Evolutionary conservation across 2,329 filamentous ascomycete genomes (phyloP).

Genomic region (Fusarium pilosicola): DNA sequence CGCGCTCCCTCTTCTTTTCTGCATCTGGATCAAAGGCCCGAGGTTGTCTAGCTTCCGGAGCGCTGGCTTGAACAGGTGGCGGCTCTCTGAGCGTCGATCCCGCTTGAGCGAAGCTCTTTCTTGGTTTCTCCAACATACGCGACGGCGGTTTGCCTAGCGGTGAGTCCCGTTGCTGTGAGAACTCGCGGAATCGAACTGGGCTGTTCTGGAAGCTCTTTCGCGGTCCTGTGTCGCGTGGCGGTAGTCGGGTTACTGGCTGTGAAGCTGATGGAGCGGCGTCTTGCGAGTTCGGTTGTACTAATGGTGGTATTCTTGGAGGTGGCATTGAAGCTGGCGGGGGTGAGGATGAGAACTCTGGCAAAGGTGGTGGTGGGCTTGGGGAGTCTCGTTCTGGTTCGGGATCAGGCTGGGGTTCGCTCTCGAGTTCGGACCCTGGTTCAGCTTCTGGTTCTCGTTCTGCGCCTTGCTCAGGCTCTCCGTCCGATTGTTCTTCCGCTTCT

Average conservation of each 20-base stretch:
- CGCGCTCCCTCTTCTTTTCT: constrained; percentile 62
- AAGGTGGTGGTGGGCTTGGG: neutral
- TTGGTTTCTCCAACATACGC: constrained; percentile 36
- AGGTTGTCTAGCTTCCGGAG: constrained; percentile 1
- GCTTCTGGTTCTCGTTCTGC: neutral
- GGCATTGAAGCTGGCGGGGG: constrained; percentile 29
- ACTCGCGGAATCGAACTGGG: constrained; percentile 58
- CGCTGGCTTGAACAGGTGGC: neutral
- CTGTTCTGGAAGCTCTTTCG: constrained; percentile 69
- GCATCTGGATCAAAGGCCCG: constrained; percentile 51
- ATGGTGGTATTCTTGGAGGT: constrained; percentile 20
- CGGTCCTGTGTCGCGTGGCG: constrained; percentile 61
- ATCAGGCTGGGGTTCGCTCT: neutral
- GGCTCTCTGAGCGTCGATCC: neutral
- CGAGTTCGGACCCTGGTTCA: neutral
- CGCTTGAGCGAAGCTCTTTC: constrained; percentile 7
- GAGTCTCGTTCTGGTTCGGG: neutral
- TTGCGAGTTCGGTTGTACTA: constrained; percentile 8
- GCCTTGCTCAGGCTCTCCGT: neutral
- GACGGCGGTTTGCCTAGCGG: constrained; percentile 59
- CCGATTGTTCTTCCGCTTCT: neutral
- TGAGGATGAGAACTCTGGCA: constrained; percentile 4
- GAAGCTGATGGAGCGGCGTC: constrained; percentile 9
- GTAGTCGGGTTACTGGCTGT: constrained; percentile 24
- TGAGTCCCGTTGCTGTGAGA: constrained; percentile 54